Conservation (phyloP, 148 eudicot genomes). For the Rhododendron simsii region DNA sequence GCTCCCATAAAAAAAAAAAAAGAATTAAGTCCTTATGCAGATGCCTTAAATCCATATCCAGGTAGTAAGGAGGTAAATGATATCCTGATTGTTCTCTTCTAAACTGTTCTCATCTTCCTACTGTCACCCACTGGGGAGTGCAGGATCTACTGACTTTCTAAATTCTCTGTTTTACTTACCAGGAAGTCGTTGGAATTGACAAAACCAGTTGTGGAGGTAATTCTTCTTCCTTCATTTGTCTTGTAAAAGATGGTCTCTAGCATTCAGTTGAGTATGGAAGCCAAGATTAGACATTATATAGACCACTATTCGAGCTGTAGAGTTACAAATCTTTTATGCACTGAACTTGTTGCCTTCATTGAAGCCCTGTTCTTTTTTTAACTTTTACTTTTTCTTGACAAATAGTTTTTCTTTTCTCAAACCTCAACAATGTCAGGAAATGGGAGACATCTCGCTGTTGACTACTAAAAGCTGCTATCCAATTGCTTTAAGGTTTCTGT, state of each 20-base stretch:
- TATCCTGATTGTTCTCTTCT: neutral
- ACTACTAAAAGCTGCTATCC: neutral
- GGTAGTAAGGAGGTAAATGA: neutral
- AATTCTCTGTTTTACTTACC: conserved; percentile 3
- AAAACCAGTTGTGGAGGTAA: conserved; percentile 18
- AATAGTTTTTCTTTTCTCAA: neutral
- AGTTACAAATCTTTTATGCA: neutral
- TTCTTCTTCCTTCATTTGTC: neutral
- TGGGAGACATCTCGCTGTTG: neutral
- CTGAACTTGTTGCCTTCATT: neutral
- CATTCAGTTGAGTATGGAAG: neutral
- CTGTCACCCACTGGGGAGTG: neutral
- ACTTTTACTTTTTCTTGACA: neutral
- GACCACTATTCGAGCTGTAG: neutral
- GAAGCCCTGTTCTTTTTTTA: neutral
- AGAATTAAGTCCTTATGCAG: neutral
- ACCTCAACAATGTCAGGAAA: neutral
- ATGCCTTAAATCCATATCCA: neutral
- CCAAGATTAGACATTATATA: neutral
- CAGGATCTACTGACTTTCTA: neutral
- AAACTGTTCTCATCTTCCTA: neutral
- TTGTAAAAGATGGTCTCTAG: neutral
- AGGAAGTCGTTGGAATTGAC: conserved; percentile 17
- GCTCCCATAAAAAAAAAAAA: neutral
- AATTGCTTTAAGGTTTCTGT: neutral